Evolutionary conservation across 1,284 basidiomycete genomes (phyloP).

Genomic region (Ustilago crameri): DNA sequence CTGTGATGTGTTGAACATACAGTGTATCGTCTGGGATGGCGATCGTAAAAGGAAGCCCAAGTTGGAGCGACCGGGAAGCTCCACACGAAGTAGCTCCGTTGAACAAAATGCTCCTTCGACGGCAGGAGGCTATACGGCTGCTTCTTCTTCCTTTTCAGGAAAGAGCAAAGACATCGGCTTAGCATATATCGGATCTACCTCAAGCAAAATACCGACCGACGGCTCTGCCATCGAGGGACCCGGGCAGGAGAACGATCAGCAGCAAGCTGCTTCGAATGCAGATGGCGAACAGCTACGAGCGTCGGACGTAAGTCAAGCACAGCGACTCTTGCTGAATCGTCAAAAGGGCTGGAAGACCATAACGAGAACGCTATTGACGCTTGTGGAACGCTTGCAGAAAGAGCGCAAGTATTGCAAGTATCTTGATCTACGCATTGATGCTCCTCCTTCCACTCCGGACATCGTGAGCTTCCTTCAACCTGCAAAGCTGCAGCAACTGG

Average conservation of each 20-base stretch:
- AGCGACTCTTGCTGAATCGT: slow-evolving; percentile 13
- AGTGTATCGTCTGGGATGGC: slow-evolving; percentile 53
- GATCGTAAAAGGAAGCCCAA: slow-evolving; percentile 46
- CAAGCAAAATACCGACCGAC: too few relatives aligned
- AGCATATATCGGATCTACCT: too few relatives aligned
- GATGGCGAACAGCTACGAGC: slow-evolving; percentile 18
- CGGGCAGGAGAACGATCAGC: too few relatives aligned
- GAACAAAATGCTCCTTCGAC: slow-evolving; percentile 1
- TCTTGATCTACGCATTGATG: slow-evolving; percentile 18
- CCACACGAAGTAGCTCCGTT: slow-evolving; percentile 5
- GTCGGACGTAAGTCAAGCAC: slow-evolving; percentile 18
- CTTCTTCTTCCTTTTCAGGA: too few relatives aligned
- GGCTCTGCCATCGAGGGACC: too few relatives aligned
- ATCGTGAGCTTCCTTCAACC: slow-evolving; percentile 8
- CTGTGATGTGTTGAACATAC: slow-evolving; percentile 35
- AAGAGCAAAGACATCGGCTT: too few relatives aligned
- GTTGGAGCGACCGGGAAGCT: background rate
- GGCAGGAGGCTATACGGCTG: too few relatives aligned
- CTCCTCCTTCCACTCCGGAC: slow-evolving; percentile 21
- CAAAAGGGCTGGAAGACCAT: slow-evolving; percentile 21
- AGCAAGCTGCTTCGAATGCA: background rate
- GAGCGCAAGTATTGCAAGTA: slow-evolving; percentile 14
- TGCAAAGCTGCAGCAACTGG: slow-evolving; percentile 1
- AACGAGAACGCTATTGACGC: slow-evolving; percentile 8
- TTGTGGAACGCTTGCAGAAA: slow-evolving; percentile 15